Percentiles rank a stretch among this genome's conserved stretches.
These are phyloP conservation scores for Hortaea sp. DNA, from an alignment of 2,329 filamentous ascomycete genomes.

Conservation along the genomic window DNA sequence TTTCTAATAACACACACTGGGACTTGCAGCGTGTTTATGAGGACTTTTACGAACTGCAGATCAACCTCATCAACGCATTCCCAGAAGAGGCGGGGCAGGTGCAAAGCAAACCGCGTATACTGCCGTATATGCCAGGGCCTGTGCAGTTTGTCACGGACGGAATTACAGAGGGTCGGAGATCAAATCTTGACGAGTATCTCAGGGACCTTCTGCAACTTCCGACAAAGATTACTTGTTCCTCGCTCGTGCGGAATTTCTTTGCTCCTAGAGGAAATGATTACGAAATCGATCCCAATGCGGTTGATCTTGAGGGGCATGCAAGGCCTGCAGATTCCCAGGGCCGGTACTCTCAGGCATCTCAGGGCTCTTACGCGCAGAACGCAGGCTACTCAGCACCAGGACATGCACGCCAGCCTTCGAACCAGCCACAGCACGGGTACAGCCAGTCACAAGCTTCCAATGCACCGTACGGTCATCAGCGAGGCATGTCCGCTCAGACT, in stretches of 20 bases:
- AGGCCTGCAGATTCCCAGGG: constrained; percentile 58
- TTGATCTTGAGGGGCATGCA: constrained; percentile 50
- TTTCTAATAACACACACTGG: constrained; percentile 88
- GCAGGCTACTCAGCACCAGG: constrained; percentile 11
- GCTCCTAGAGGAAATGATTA: constrained; percentile 83
- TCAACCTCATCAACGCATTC: constrained; percentile 82
- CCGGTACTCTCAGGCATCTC: constrained; percentile 34
- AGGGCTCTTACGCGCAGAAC: constrained; percentile 15
- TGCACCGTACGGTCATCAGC: constrained; percentile 8
- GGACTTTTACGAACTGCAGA: constrained; percentile 98
- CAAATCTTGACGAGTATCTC: constrained; percentile 91
- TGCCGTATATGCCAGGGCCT: constrained; percentile 96
- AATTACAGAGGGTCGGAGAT: constrained; percentile 84
- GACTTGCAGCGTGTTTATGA: constrained; percentile 92
- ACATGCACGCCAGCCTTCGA: constrained; percentile 13
- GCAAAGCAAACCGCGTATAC: constrained; percentile 59
- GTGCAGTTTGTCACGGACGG: constrained; percentile 97
- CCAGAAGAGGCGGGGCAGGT: constrained; percentile 87
- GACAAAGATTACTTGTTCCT: constrained; percentile 71
- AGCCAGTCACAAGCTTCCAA: constrained; percentile 9
- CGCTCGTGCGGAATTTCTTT: constrained; percentile 83
- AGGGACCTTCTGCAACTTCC: constrained; percentile 81
- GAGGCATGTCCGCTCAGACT: neutral
- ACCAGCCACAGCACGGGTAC: constrained; percentile 14
- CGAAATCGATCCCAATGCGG: constrained; percentile 67